Base-by-base conservation (phyloP, 495 filamentous ascomycete species). In the Aspergillus diversus region DNA sequence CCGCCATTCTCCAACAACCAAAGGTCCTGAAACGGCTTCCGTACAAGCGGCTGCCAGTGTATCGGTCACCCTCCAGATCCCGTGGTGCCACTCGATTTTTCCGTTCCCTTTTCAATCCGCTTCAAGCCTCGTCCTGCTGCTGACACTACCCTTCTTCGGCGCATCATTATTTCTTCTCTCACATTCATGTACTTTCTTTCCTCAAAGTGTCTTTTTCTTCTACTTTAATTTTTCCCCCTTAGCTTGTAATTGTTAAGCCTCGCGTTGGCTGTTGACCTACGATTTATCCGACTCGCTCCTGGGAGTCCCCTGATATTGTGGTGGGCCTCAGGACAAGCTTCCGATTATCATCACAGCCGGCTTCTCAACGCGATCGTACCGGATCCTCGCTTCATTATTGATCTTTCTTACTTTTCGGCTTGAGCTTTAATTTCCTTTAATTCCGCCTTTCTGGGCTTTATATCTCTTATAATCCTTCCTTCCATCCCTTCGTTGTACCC, bases 71-170 rank as follows among this genome's bases (percentile, higher is more conserved):
- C 57, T 35, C n/a, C 46, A 15, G 31, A 34, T 35, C 31, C 31
- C 42, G 57, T 64, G 62, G 62, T 60, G 57, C 57, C 56, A 64
- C 62, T 64, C 46, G 48, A 55, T 52, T 59, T 64, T 64, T 60
- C 57, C 33, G 35, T 42, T 49, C 39, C 56, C 46, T 57, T 56
- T 56, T 33, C 49, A 33, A 56, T 46, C 55, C 56, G 57, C 48
- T 62, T 21, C 21, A 21, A 16, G 21, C 47, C 57, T 60, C 39
- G 21, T 52, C 49, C 48, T 54, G 47, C 47, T 59, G 16, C 27
- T 21, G 46, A 58, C 57, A 48, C 58, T 35, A 50, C 42, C 62
- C 50, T 15, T 32, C 33, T 35, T 32, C 50, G 34, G 35, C 42
- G 33, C 46, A 53, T 57, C 53, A 43, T 51, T 33, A 34, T 33